These are phyloP conservation scores for Paxillus involutus DNA, from an alignment of 768 basidiomycete species.

Conservation along the genomic window DNA sequence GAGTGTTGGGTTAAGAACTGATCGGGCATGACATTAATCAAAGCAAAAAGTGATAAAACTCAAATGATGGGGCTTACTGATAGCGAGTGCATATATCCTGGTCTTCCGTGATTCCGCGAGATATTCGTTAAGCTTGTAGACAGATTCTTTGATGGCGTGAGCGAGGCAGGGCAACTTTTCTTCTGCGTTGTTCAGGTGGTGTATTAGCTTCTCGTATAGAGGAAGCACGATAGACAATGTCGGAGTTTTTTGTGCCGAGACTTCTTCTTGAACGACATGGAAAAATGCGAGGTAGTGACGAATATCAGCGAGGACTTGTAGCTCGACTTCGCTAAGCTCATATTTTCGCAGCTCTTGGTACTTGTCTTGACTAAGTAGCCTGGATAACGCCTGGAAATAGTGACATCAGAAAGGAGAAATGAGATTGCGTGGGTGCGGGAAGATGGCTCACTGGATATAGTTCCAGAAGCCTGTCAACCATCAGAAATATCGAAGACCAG, in stretches of 20 bases:
- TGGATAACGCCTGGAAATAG: slow-evolving; percentile 10
- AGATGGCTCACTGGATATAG: slow-evolving; percentile 30
- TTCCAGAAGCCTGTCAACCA: slow-evolving; percentile 34
- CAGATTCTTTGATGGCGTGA: background rate
- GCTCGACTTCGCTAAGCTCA: background rate
- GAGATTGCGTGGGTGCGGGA: background rate
- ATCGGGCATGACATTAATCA: too few relatives aligned
- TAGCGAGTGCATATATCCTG: slow-evolving; percentile 13
- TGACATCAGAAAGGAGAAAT: background rate
- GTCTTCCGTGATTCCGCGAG: slow-evolving; percentile 8
- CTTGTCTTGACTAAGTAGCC: background rate
- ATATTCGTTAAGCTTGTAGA: background rate
- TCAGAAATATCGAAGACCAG: slow-evolving; percentile 37
- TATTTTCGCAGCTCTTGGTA: background rate
- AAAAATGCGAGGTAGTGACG: background rate
- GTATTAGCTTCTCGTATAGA: too few relatives aligned
- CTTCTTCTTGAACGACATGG: background rate
- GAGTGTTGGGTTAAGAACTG: slow-evolving; percentile 17
- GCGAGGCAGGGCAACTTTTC: too few relatives aligned
- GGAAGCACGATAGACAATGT: too few relatives aligned
- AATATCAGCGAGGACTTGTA: background rate
- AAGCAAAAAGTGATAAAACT: background rate
- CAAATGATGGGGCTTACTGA: background rate
- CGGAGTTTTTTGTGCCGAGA: too few relatives aligned
- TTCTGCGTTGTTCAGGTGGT: too few relatives aligned